Conservation (phyloP, 352 stramenopile genomes). For the Poterioochromonas sp. region DNA sequence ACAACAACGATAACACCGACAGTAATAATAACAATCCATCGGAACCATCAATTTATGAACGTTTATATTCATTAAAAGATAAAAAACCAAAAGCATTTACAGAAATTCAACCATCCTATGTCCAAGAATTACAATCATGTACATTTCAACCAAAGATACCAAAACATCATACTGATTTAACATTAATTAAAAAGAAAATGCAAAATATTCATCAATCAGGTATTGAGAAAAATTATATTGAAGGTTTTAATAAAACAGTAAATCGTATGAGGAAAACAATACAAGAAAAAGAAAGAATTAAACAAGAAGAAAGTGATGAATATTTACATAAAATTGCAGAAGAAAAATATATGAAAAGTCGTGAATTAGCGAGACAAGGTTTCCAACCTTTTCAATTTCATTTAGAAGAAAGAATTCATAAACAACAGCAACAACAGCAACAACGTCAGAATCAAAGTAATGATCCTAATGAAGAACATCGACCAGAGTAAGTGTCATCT, state of each 20-base stretch:
- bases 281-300: not conserved
- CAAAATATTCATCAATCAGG: not conserved
- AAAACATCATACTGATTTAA: not conserved
- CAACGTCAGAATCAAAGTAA: no score
- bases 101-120: not conserved
- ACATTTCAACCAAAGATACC: not conserved
- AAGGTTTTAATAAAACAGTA: not conserved
- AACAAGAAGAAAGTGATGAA: not conserved
- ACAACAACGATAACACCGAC: no score
- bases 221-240: no score
- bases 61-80: constrained; percentile 4
- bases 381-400: not conserved
- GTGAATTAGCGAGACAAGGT: not conserved
- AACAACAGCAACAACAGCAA: not conserved
- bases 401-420: not conserved
- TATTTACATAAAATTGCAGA: not conserved
- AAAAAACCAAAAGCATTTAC: not conserved
- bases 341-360: not conserved
- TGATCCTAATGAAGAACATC: no score
- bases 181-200: not conserved
- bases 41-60: not conserved
- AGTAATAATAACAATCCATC: no score
- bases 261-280: not conserved
- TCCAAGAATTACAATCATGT: not conserved
- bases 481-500: no score